Evolutionary conservation across 768 basidiomycete genomes (phyloP), one percentile per base, ranked within the genome.

Genomic region (Rhodocollybia butyracea): DNA sequence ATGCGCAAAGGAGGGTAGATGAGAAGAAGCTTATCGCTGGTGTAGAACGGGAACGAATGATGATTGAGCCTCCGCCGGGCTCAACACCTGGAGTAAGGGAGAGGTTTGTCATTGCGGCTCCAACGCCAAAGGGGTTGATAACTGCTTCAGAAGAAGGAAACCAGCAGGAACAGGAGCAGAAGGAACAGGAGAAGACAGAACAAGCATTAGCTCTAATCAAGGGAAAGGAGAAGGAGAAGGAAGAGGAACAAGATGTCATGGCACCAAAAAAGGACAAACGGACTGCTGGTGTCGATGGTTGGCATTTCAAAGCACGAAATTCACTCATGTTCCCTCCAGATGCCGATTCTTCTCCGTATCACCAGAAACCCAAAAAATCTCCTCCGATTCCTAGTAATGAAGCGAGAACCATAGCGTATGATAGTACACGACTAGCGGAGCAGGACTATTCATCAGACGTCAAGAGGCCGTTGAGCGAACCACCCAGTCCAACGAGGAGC

Each of bases 321-420:
- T 86, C 91, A 3, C 76, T 99, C 51, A 97, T 97, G 93, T 99
- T 98, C 65, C 66, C 88, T 0, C 95, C 97, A 2, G 97, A 97
- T 63, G 92, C 91, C 26, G 89, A 99, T 66, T 76, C 82, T 42
- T 83, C 88, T 21, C 91, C 93, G 1, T 91, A 94, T 63, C 79
- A 86, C 65, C 69, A 72, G 3, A 51, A 24, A 17, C 69, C 71
- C 43, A 64, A 50, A 64, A 3, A 62, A 70, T 48, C 55, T 68
- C 32, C 24, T 67, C 45, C 48, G 34, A 57, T 64, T 24, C 56
- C 68, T n/a, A 59, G 60, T 6, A 75, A 66, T 5, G 77, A 79
- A 56, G 78, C 83, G 2, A 88, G 82, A 61, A 72, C 80, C 8
- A 91, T 98, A 63, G 81, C 82, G 27, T 84, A 98, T 66, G 73